These are phyloP conservation scores for Zasmidium cellare DNA, from an alignment of 2,329 filamentous ascomycete genomes.

Conservation along the genomic window DNA sequence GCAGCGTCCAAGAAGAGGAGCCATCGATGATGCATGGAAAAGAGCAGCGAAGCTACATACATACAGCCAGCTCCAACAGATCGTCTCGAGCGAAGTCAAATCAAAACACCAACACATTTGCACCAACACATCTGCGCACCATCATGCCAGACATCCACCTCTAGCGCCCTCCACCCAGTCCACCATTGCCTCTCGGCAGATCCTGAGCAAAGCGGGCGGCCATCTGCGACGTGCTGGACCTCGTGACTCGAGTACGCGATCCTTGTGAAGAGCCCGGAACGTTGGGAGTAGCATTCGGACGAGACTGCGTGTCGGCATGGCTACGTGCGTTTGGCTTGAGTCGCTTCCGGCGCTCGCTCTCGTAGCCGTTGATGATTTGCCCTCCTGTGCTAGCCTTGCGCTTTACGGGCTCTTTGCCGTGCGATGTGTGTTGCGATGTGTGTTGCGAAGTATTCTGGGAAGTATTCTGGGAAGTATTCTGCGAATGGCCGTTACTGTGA, in stretches of 20 bases:
- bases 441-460: no score
- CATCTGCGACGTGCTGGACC: slow-evolving; percentile 14
- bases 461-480: no score
- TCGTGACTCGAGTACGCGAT: not conserved
- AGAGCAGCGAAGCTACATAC: not conserved
- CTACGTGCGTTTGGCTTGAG: not conserved
- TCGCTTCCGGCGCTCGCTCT: slow-evolving; percentile 25
- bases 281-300: not conserved
- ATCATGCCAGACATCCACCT: not conserved
- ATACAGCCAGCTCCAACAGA: not conserved
- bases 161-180: not conserved
- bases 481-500: not conserved
- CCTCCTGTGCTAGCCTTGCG: slow-evolving; percentile 21
- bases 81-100: not conserved
- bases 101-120: not conserved
- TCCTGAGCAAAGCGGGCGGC: slow-evolving; percentile 28
- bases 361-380: slow-evolving; percentile 19
- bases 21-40: not conserved
- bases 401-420: slow-evolving; percentile 12
- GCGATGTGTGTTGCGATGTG: not conserved
- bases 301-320: not conserved
- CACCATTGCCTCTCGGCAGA: slow-evolving; percentile 14
- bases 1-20: not conserved
- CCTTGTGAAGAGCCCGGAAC: not conserved
- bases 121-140: not conserved